Evolutionary conservation across 1,284 basidiomycete genomes (phyloP).

Genomic region (Cryptococcus sp.): DNA sequence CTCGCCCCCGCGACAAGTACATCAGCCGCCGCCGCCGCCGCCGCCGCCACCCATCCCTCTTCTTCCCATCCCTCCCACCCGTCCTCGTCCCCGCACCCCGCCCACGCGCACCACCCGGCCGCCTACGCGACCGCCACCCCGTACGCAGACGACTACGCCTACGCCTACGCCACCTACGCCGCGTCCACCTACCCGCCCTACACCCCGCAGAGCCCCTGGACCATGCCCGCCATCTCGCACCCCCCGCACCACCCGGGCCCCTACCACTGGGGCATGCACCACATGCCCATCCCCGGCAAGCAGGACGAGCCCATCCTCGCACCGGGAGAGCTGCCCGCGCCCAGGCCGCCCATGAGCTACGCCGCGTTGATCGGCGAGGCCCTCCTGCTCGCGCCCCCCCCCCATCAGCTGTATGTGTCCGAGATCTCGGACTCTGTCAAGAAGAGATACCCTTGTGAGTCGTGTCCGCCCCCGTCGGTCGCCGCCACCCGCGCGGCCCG

Average conservation of each 20-base stretch:
- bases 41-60: constrained; percentile 10
- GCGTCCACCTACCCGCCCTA: constrained; percentile 4
- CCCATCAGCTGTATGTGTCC: constrained; percentile 47
- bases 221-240: constrained; percentile 2
- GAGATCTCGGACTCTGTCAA: constrained; percentile 49
- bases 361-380: constrained; percentile 49
- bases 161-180: constrained; percentile 6
- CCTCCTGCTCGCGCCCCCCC: constrained; percentile 36
- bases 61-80: constrained; percentile 1
- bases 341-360: constrained; percentile 44
- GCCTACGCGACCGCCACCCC: constrained; percentile 1
- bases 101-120: constrained; percentile 6
- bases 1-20: constrained; percentile 9
- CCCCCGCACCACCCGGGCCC: constrained; percentile 10
- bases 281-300: constrained; percentile 19
- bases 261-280: constrained; percentile 19
- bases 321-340: constrained; percentile 40
- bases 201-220: neutral
- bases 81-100: constrained; percentile 6
- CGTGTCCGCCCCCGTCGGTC: neutral
- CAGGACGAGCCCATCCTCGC: constrained; percentile 43
- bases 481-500: neutral
- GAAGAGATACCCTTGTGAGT: constrained; percentile 45
- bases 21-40: constrained; percentile 7
- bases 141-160: constrained; percentile 6